Base-by-base conservation (phyloP, 352 stramenopile species). In the Phytopythium chamaehyphon region DNA sequence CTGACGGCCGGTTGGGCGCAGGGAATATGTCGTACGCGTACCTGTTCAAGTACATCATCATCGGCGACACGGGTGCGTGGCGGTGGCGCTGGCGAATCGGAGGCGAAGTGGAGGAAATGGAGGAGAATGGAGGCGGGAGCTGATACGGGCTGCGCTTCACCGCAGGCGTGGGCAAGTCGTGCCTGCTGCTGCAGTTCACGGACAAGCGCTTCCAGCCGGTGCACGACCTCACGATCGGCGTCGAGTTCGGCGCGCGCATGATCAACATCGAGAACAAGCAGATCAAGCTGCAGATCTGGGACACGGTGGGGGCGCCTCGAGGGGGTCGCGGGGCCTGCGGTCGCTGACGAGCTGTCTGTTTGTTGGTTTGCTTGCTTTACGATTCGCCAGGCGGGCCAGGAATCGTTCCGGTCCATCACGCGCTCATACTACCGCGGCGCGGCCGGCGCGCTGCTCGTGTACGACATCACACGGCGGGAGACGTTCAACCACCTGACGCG, bases 121-220 rank as follows among this genome's bases (percentile, higher is more conserved):
- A n/a, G n/a, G n/a, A n/a, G n/a, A n/a, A n/a, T n/a, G n/a, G n/a
- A n/a, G n/a, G n/a, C n/a, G n/a, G n/a, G n/a, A n/a, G n/a, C n/a
- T n/a, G n/a, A n/a, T n/a, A n/a, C n/a, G n/a, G 16, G 10, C 2
- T 16, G 21, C 31, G 33, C 42, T 49, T 7, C 21, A 15, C 22
- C 22, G 16, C 55, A 98, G 97, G 97, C 47, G 97, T 99, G 16
- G 98, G 98, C 31, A 99, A 99, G 83, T 99, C 96, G 44, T 99
- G 97, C 74, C 85, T 99, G 63, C 77, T 99, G 40, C 81, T 99
- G 57, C 97, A 99, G 77, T 99, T 99, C 82, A 99, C 97, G 45
- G 97, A 99, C 83, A 99, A 99, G 78, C 87, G 97, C 47, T 99
- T 99, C 77, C 96, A 99, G 70, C 96, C 96, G 0, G 97, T 99